phyloP scores from a whole-genome alignment of 2,329 filamentous ascomycete genomes.

The Aspergillus ustus region DNA sequence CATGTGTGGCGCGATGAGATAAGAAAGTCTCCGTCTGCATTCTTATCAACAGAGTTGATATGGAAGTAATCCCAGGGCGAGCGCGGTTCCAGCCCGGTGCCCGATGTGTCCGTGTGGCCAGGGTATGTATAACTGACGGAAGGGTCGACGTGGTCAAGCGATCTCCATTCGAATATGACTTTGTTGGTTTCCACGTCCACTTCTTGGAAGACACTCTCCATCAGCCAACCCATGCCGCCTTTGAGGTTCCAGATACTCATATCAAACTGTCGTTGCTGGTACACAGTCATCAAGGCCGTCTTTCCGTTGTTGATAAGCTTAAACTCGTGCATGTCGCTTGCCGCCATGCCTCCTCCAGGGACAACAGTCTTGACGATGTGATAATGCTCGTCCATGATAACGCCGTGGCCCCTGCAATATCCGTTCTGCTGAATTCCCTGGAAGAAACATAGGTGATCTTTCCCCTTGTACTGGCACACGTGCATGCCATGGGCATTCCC shows the following conservation, averaged over 20 bases:
- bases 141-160: conserved; percentile 55
- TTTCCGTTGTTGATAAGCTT: conserved; percentile 51
- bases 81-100: conserved; percentile 52
- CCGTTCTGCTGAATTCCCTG: conserved; percentile 57
- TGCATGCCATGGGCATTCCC: conserved; percentile 55
- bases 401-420: conserved; percentile 57
- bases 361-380: conserved; percentile 54
- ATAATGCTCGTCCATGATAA: conserved; percentile 58
- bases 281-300: conserved; percentile 46
- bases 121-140: conserved; percentile 53
- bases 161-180: conserved; percentile 56
- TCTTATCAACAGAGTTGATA: conserved; percentile 51
- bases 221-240: conserved; percentile 55
- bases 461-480: conserved; percentile 54
- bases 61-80: conserved; percentile 54
- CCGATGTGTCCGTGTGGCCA: conserved; percentile 49
- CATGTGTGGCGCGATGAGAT: conserved; percentile 48
- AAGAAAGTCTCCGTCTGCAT: conserved; percentile 46
- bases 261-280: conserved; percentile 52
- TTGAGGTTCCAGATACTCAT: conserved; percentile 50
- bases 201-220: conserved; percentile 59
- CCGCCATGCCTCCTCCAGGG: conserved; percentile 44
- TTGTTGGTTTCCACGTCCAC: conserved; percentile 55
- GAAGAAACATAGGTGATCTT: conserved; percentile 58
- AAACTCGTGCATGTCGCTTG: conserved; percentile 60